A percentile compares a stretch with the other conserved stretches of the same genome.
Evolutionary conservation across 495 filamentous ascomycete genomes (phyloP).

Genomic region (Hypoxylon lienhwacheense): DNA sequence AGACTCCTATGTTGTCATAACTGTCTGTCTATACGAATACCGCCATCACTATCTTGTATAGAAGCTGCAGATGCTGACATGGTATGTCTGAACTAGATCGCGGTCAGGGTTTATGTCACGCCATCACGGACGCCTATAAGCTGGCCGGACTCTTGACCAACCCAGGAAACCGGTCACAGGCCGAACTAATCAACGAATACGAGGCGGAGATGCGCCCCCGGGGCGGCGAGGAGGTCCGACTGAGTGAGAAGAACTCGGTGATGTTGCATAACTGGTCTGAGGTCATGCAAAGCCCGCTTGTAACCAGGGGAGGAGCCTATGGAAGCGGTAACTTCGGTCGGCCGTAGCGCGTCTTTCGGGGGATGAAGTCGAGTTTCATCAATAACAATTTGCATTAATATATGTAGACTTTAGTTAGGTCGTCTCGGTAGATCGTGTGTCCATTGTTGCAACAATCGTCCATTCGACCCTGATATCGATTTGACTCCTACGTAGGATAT

Average conservation of each 20-base stretch:
- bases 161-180: conserved; percentile 24
- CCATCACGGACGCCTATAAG: conserved; percentile 48
- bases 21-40: too few relatives aligned
- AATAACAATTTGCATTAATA: too few relatives aligned
- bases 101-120: conserved; percentile 57
- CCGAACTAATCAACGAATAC: conserved; percentile 41
- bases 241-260: conserved; percentile 44
- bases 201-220: conserved; percentile 54
- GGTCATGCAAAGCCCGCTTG: conserved; percentile 38
- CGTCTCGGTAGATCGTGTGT: too few relatives aligned
- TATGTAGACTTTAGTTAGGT: too few relatives aligned
- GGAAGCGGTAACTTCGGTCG: conserved; percentile 5
- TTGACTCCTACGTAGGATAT: too few relatives aligned
- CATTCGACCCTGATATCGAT: too few relatives aligned
- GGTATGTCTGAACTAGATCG: conserved; percentile 40
- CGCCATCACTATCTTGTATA: background rate
- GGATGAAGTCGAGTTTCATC: background rate
- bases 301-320: conserved; percentile 27
- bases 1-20: background rate
- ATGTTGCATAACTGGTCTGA: conserved; percentile 52
- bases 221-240: conserved; percentile 49
- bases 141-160: conserved; percentile 42
- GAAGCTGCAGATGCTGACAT: conserved; percentile 1
- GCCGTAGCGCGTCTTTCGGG: background rate
- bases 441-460: too few relatives aligned